phyloP scores from a whole-genome alignment of 345 rosid species.

The Camelina neglecta region DNA sequence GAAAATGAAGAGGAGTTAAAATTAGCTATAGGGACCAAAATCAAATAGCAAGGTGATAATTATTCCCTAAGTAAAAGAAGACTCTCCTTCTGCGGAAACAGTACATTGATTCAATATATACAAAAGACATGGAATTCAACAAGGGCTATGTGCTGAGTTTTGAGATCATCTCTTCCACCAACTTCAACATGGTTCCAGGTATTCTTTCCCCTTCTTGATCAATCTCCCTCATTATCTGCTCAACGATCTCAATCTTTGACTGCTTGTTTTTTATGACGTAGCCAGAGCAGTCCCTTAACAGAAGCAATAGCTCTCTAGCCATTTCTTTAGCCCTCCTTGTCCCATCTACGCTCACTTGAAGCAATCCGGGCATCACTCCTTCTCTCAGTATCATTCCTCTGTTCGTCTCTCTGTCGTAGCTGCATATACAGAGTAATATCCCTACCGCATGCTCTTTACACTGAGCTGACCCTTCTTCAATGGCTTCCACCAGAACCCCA shows the following conservation, averaged over 20 bases:
- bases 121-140: slow-evolving; percentile 8
- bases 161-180: slow-evolving; percentile 81
- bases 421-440: slow-evolving; percentile 64
- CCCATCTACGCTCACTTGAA: slow-evolving; percentile 79
- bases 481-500: slow-evolving; percentile 64
- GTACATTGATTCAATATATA: slow-evolving; percentile 21
- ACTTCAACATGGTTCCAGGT: slow-evolving; percentile 51
- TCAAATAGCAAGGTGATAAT: not conserved
- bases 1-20: too few species aligned
- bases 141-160: slow-evolving; percentile 56
- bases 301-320: slow-evolving; percentile 68
- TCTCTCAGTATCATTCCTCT: slow-evolving; percentile 72
- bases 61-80: slow-evolving; percentile 13
- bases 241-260: slow-evolving; percentile 55
- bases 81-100: not conserved
- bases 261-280: slow-evolving; percentile 40
- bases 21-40: too few species aligned
- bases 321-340: slow-evolving; percentile 63
- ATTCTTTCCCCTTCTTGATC: slow-evolving; percentile 65
- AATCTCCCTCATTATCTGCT: slow-evolving; percentile 71
- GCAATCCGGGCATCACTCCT: slow-evolving; percentile 82
- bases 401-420: slow-evolving; percentile 65
- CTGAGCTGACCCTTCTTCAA: slow-evolving; percentile 74
- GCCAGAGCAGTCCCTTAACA: slow-evolving; percentile 61
- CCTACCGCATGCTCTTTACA: slow-evolving; percentile 79